Percentiles rank a stretch among this genome's conserved stretches.
These are phyloP conservation scores for Syncephalastrum racemosum DNA, from an alignment of 371 early-diverging fungal genomes.

Conservation along the genomic window DNA sequence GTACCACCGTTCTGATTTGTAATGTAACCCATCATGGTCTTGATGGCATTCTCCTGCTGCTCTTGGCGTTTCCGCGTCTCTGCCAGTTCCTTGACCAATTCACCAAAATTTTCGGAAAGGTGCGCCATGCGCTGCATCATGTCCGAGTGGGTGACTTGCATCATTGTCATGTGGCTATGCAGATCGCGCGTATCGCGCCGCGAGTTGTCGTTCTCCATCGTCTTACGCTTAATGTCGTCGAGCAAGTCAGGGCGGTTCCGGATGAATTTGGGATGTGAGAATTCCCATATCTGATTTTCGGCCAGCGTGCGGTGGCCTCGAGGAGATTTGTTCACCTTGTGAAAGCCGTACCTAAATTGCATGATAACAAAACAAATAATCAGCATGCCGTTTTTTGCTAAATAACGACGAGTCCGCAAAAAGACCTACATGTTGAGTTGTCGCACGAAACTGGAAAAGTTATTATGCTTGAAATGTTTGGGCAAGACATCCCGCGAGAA, in stretches of 20 bases:
- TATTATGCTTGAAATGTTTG: slow-evolving; percentile 87
- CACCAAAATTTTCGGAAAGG: slow-evolving; percentile 68
- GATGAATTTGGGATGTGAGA: slow-evolving; percentile 83
- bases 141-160: slow-evolving; percentile 78
- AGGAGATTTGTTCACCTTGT: slow-evolving; percentile 86
- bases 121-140: slow-evolving; percentile 70
- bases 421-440: slow-evolving; percentile 88
- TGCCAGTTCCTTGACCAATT: slow-evolving; percentile 70
- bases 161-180: slow-evolving; percentile 70
- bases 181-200: slow-evolving; percentile 75
- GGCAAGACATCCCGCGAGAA: slow-evolving; percentile 80
- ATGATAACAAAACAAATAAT: background rate
- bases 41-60: slow-evolving; percentile 62
- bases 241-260: slow-evolving; percentile 78
- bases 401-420: background rate
- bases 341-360: slow-evolving; percentile 77
- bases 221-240: slow-evolving; percentile 85
- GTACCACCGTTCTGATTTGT: slow-evolving; percentile 47
- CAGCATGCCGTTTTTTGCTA: background rate
- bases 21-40: slow-evolving; percentile 60
- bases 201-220: slow-evolving; percentile 77
- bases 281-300: slow-evolving; percentile 93
- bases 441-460: slow-evolving; percentile 85
- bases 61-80: slow-evolving; percentile 67
- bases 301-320: slow-evolving; percentile 81